phyloP scores from a whole-genome alignment of 306 rosid genomes.

The Geum urbanum region DNA sequence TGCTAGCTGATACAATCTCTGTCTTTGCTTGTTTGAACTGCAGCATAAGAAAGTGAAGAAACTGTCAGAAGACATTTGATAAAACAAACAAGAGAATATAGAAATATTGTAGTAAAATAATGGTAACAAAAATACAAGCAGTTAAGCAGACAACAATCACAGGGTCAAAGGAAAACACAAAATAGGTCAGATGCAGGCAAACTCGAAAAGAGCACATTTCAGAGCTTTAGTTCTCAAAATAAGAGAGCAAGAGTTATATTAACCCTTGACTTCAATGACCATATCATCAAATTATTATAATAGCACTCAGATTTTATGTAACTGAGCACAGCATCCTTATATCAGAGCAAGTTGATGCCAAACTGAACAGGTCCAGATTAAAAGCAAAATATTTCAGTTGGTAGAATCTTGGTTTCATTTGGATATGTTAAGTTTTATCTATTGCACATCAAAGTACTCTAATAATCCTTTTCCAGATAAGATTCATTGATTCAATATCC shows the following conservation, averaged over 20 bases:
- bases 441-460: not conserved
- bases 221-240: not conserved
- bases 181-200: not conserved
- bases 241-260: no score
- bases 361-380: not conserved
- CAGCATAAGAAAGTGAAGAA: conserved; percentile 23
- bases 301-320: not conserved
- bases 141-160: not conserved
- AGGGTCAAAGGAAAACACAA: not conserved
- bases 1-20: conserved; percentile 87
- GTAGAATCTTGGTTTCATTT: no score
- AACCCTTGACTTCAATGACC: not conserved
- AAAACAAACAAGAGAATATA: not conserved
- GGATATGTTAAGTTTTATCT: not conserved
- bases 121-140: not conserved
- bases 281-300: not conserved
- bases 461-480: not conserved
- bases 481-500: not conserved
- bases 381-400: not conserved
- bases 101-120: not conserved
- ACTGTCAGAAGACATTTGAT: not conserved
- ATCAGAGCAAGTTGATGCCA: not conserved
- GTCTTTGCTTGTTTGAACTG: conserved; percentile 96
- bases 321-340: not conserved
- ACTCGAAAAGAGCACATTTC: not conserved